Evolutionary conservation across 306 rosid species (phyloP).

Genomic region (cucumber (Cucumis sativus)): Cucumber_9930_V3 NC_026660.2:29355501-29356000

Average conservation of each 20-base stretch:
- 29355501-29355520: no score
- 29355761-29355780: background rate
- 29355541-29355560: no score
- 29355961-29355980: constrained; percentile 14
- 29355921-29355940: background rate
- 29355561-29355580: no score
- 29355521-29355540: no score
- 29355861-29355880: background rate
- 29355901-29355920: background rate
- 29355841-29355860: background rate
- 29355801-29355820: background rate
- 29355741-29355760: background rate
- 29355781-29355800: background rate
- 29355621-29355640: no score
- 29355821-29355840: no score
- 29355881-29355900: background rate
- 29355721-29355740: background rate
- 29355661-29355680: background rate
- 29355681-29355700: no score
- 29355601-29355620: no score
- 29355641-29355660: no score
- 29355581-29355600: no score
- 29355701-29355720: background rate
- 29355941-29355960: background rate
- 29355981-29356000: constrained; percentile 46